phyloP scores from a whole-genome alignment of 2,329 filamentous ascomycete species.

The Ophiobolus disseminans region DNA sequence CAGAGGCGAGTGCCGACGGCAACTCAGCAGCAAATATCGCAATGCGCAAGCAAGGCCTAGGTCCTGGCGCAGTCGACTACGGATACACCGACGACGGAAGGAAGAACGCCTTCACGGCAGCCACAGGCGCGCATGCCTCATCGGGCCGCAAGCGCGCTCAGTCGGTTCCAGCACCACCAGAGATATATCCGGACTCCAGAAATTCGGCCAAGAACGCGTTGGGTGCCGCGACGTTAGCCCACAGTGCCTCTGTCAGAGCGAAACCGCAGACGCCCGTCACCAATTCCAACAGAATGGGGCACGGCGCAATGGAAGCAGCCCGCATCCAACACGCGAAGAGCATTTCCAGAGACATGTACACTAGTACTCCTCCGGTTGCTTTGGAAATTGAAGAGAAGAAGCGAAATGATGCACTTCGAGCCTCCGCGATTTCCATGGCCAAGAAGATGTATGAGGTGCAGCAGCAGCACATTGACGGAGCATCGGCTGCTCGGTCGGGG shows the following conservation, averaged over 20 bases:
- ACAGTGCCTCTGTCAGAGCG: conserved; percentile 52
- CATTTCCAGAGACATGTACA: conserved; percentile 78
- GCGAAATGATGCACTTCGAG: conserved; percentile 74
- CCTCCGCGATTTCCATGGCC: conserved; percentile 88
- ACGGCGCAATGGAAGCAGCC: conserved; percentile 66
- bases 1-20: conserved; percentile 60
- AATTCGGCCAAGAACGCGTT: conserved; percentile 73
- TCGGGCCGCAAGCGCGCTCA: conserved; percentile 65
- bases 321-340: conserved; percentile 71
- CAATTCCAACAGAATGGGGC: conserved; percentile 51
- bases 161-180: conserved; percentile 61
- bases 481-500: conserved; percentile 42
- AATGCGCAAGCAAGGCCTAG: conserved; percentile 62
- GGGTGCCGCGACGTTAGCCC: conserved; percentile 74
- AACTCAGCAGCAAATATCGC: conserved; percentile 74
- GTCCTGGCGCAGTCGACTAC: conserved; percentile 53
- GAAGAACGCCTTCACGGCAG: conserved; percentile 74
- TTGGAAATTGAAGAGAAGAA: conserved; percentile 77
- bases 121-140: conserved; percentile 74
- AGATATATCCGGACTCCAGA: conserved; percentile 61
- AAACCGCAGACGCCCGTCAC: conserved; percentile 21
- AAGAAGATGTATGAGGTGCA: conserved; percentile 81
- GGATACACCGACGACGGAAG: conserved; percentile 60
- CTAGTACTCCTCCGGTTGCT: conserved; percentile 74
- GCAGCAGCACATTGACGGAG: conserved; percentile 65